phyloP scores from a whole-genome alignment of 257 asterid genomes.

The Parsonsia alboflavescens region DNA sequence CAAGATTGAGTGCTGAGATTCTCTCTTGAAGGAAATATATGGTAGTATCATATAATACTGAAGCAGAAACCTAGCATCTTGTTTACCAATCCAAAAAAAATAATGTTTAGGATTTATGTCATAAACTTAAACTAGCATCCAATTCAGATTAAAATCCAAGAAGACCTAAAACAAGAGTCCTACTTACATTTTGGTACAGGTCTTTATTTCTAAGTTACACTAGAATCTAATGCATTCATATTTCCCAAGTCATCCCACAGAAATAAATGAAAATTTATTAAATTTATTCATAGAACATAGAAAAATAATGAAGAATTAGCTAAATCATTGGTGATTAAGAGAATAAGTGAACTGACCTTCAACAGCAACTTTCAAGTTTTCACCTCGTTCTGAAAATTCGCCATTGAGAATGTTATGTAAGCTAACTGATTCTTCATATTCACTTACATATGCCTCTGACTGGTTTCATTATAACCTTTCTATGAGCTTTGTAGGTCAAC shows the following conservation, averaged over 20 bases:
- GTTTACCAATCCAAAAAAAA: background rate
- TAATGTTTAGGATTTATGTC: background rate
- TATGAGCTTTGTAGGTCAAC: constrained; percentile 13
- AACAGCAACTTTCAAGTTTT: constrained; percentile 40
- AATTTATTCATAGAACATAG: background rate
- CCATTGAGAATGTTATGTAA: constrained; percentile 40
- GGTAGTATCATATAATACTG: background rate
- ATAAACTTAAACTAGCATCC: background rate
- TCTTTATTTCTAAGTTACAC: background rate
- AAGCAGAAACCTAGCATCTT: background rate
- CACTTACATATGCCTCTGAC: constrained; percentile 35
- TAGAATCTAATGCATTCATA: background rate
- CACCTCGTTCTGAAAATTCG: constrained; percentile 45
- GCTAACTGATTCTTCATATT: constrained; percentile 38
- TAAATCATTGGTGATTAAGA: constrained; percentile 3
- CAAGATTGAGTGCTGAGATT: background rate
- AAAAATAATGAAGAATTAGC: background rate
- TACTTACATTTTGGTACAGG: background rate
- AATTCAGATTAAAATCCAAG: background rate
- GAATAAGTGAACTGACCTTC: constrained; percentile 41
- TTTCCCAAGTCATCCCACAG: background rate
- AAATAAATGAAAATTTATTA: too few relatives aligned
- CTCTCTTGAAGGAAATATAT: background rate
- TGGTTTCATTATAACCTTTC: constrained; percentile 30
- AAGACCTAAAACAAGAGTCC: background rate